Conservation (phyloP, 495 filamentous ascomycete species). For the Cladorrhinum samala region DNA sequence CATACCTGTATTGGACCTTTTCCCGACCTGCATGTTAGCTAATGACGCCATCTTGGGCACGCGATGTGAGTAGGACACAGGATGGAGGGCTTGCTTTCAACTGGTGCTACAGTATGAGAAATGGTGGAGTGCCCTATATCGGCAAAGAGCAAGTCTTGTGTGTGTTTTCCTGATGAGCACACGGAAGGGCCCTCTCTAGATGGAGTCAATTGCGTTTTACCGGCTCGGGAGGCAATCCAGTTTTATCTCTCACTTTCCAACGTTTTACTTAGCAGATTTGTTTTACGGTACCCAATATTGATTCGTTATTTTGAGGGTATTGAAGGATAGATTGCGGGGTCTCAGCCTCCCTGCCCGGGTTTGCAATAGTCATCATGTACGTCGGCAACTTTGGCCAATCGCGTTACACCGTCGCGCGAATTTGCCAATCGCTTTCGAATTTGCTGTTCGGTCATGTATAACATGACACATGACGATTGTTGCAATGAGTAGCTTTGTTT, state of each 20-base stretch:
- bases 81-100: too few relatives aligned
- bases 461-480: not conserved
- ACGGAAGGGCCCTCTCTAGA: too few relatives aligned
- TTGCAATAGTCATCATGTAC: not conserved
- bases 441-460: not conserved
- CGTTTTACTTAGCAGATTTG: too few relatives aligned
- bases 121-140: too few relatives aligned
- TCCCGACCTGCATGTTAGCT: not conserved
- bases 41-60: not conserved
- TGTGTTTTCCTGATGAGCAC: too few relatives aligned
- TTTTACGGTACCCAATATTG: too few relatives aligned
- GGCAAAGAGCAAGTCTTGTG: too few relatives aligned
- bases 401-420: not conserved
- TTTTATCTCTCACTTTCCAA: too few relatives aligned
- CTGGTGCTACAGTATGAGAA: too few relatives aligned
- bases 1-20: not conserved
- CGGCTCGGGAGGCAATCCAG: too few relatives aligned
- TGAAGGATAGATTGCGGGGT: not conserved
- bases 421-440: not conserved
- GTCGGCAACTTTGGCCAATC: not conserved
- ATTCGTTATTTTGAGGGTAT: too few relatives aligned
- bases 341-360: not conserved
- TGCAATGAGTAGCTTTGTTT: not conserved
- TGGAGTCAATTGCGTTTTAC: too few relatives aligned
- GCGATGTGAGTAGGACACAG: not conserved